Evolutionary conservation across 2,329 filamentous ascomycete species (phyloP).

Genomic region (Botryotinia calthae): DNA sequence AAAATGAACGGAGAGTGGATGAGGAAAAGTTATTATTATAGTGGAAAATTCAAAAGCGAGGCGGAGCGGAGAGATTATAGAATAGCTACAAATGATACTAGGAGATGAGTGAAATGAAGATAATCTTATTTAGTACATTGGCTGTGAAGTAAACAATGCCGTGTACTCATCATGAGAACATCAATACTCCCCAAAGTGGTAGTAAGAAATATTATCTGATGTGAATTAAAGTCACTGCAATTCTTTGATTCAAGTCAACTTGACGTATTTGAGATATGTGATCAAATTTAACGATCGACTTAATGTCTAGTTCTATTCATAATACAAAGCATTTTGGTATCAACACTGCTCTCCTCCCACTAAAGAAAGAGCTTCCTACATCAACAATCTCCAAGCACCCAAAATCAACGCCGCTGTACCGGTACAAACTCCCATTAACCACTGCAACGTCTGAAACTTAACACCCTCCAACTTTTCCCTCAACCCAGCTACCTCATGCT

Average conservation of each 20-base stretch:
- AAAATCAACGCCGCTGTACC: conserved; percentile 65
- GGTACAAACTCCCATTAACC: conserved; percentile 84
- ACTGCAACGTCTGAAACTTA: conserved; percentile 97
- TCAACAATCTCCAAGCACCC: conserved; percentile 68
- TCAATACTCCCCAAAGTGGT: no score
- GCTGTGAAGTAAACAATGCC: not conserved
- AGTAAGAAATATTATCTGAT: not conserved
- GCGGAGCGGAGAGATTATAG: not conserved
- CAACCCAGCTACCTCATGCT: conserved; percentile 90
- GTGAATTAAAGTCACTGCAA: not conserved
- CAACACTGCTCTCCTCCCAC: not conserved
- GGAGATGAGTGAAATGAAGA: not conserved
- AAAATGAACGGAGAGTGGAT: not conserved
- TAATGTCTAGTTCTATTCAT: not conserved
- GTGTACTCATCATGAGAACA: not conserved
- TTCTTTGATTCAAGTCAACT: not conserved
- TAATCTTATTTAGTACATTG: not conserved
- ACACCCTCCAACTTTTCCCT: conserved; percentile 92
- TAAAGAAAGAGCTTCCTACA: conserved; percentile 45
- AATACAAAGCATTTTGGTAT: conserved; percentile 12
- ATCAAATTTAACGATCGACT: not conserved
- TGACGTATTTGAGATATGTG: not conserved
- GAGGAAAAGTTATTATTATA: not conserved
- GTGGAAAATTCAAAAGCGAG: not conserved
- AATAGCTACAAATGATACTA: not conserved